Conservation (phyloP, 139 green algal species). For the Asterochloris sp. region DNA sequence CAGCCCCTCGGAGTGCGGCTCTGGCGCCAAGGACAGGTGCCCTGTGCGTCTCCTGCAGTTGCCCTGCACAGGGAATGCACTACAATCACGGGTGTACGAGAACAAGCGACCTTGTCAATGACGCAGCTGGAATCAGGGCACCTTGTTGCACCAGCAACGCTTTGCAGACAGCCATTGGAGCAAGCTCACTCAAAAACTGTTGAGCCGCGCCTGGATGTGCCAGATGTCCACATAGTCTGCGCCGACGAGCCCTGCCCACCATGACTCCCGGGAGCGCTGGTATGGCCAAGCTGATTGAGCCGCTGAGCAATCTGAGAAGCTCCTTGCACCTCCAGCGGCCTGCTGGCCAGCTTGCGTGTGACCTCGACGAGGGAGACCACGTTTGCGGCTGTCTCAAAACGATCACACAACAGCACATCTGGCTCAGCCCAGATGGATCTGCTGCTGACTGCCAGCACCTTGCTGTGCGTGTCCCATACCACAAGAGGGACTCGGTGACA, state of each 20-base stretch:
- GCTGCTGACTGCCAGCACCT: slow-evolving; percentile 2
- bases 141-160: no score
- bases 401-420: not conserved
- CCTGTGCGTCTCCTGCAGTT: slow-evolving; percentile 1
- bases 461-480: slow-evolving; percentile 4
- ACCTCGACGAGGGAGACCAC: not conserved
- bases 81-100: not conserved
- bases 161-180: no score
- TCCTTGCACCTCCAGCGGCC: not conserved
- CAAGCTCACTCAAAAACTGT: no score
- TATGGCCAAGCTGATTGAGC: not conserved
- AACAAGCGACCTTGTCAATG: no score
- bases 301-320: slow-evolving; percentile 8
- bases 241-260: not conserved
- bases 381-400: not conserved
- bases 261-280: not conserved
- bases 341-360: not conserved
- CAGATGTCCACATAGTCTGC: not conserved
- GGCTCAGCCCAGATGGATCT: slow-evolving; percentile 4
- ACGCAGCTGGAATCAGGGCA: no score
- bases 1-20: not conserved
- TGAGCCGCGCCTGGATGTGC: not conserved
- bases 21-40: not conserved
- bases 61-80: not conserved
- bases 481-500: not conserved